These are phyloP conservation scores for Exophiala aquamarina DNA, from an alignment of 2,329 filamentous ascomycete species.

Conservation along the genomic window DNA sequence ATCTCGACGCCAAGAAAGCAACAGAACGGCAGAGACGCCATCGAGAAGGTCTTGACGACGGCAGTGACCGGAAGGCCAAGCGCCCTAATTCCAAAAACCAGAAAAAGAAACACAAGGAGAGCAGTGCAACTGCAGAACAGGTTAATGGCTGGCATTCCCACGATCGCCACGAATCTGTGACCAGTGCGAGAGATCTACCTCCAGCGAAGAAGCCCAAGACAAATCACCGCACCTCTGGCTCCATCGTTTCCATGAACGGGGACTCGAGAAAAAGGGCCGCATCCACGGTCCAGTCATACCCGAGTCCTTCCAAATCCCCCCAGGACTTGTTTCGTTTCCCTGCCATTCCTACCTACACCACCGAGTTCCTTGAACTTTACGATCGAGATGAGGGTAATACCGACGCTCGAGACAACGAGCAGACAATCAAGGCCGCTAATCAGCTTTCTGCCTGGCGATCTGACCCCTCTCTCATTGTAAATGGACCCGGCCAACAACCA, in stretches of 20 bases:
- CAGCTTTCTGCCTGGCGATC: conserved; percentile 76
- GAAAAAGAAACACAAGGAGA: conserved; percentile 83
- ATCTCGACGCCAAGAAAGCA: conserved; percentile 71
- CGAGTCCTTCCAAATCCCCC: conserved; percentile 69
- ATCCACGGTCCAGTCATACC: conserved; percentile 60
- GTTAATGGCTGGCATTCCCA: conserved; percentile 64
- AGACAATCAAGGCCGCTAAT: conserved; percentile 71
- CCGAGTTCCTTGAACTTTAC: conserved; percentile 73
- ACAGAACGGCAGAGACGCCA: conserved; percentile 68
- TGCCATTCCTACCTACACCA: conserved; percentile 69
- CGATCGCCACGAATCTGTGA: conserved; percentile 57
- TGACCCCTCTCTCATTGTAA: conserved; percentile 67
- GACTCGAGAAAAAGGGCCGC: conserved; percentile 61
- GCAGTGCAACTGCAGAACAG: conserved; percentile 53
- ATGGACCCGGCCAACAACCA: conserved; percentile 61
- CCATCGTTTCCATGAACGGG: conserved; percentile 66
- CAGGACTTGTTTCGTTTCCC: conserved; percentile 57
- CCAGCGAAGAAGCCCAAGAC: conserved; percentile 77
- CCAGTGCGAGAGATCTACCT: conserved; percentile 54
- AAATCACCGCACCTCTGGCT: conserved; percentile 76
- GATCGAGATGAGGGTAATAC: conserved; percentile 55
- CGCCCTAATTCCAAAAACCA: conserved; percentile 75
- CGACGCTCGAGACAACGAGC: conserved; percentile 70
- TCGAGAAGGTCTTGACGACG: conserved; percentile 57
- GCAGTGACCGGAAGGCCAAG: conserved; percentile 69